Evolutionary conservation across 805 yeast species (phyloP).

Genomic region (Yarrowia alimentaria): DNA sequence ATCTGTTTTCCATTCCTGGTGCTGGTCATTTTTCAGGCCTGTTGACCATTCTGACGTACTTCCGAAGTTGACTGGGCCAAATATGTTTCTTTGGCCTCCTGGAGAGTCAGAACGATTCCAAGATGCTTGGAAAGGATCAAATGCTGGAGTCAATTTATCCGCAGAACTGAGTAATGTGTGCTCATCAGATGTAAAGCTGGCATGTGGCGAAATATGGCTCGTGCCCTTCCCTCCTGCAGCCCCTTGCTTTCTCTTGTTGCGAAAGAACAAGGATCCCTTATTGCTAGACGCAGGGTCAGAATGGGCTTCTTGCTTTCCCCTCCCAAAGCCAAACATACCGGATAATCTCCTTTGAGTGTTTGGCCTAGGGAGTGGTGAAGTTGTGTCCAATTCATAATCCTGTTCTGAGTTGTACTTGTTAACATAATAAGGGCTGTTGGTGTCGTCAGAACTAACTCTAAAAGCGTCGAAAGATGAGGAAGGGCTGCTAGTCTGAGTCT

Average conservation of each 20-base stretch:
- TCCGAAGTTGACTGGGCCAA: constrained; percentile 15
- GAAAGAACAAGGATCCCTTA: constrained; percentile 11
- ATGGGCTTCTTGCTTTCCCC: neutral
- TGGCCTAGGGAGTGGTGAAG: constrained; percentile 3
- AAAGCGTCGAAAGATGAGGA: constrained; percentile 20
- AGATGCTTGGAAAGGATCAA: constrained; percentile 16
- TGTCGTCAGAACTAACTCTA: constrained; percentile 3
- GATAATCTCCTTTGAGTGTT: constrained; percentile 9
- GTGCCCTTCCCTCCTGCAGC: too few relatives aligned
- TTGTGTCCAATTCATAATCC: constrained; percentile 9
- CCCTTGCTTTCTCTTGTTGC: constrained; percentile 8
- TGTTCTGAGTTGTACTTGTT: too few relatives aligned
- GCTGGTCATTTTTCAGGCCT: too few relatives aligned
- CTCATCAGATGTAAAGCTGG: too few relatives aligned
- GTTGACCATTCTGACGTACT: constrained; percentile 20
- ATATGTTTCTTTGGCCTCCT: constrained; percentile 4
- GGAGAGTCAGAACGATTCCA: constrained; percentile 17
- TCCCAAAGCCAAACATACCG: constrained; percentile 17
- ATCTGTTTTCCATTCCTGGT: too few relatives aligned
- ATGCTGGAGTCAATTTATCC: too few relatives aligned
- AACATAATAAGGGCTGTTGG: constrained; percentile 5
- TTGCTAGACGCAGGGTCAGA: neutral
- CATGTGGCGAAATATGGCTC: too few relatives aligned
- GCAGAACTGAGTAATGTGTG: too few relatives aligned
- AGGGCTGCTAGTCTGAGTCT: neutral